A percentile compares a stretch with the other conserved stretches of the same genome.
These are phyloP conservation scores for Tripterygium wilfordii DNA, from an alignment of 177 flowering plant genomes.

Conservation along the genomic window DNA sequence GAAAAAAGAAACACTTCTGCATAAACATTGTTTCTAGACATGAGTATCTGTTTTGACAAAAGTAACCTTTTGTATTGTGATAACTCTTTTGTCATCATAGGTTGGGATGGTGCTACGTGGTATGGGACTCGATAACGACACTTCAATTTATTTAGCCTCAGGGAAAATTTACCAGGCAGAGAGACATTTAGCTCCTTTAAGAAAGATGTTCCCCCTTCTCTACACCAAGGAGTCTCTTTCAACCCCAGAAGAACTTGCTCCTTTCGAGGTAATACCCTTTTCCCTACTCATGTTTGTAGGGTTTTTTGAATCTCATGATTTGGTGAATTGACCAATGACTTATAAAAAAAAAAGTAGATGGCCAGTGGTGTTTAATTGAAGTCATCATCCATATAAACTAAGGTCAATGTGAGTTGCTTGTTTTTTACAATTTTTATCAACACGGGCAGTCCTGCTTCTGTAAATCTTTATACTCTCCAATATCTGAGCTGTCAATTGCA, in stretches of 20 bases:
- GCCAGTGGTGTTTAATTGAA: too few species aligned
- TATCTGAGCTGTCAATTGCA: too few species aligned
- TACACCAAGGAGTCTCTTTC: slow-evolving; percentile 82
- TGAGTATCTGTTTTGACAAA: too few species aligned
- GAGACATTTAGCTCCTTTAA: slow-evolving; percentile 60
- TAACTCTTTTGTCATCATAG: slow-evolving; percentile 59
- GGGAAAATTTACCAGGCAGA: slow-evolving; percentile 75
- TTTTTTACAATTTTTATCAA: too few species aligned
- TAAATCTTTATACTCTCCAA: background rate
- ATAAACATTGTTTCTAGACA: too few species aligned
- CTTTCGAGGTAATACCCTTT: slow-evolving; percentile 45
- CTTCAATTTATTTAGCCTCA: slow-evolving; percentile 84
- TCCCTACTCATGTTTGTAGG: too few species aligned
- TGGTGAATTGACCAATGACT: too few species aligned
- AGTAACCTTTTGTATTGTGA: slow-evolving; percentile 8
- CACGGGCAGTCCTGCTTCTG: background rate
- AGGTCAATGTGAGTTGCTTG: too few species aligned
- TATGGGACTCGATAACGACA: slow-evolving; percentile 82
- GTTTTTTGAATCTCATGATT: too few species aligned
- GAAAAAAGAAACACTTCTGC: too few species aligned
- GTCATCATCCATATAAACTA: too few species aligned
- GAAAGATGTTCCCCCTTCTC: slow-evolving; percentile 77
- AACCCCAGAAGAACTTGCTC: slow-evolving; percentile 69
- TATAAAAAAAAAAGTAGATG: too few species aligned
- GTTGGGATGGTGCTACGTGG: slow-evolving; percentile 98